phyloP scores from a whole-genome alignment of 1,139 yeast species.

The Zygosaccharomyces sapae region DNA sequence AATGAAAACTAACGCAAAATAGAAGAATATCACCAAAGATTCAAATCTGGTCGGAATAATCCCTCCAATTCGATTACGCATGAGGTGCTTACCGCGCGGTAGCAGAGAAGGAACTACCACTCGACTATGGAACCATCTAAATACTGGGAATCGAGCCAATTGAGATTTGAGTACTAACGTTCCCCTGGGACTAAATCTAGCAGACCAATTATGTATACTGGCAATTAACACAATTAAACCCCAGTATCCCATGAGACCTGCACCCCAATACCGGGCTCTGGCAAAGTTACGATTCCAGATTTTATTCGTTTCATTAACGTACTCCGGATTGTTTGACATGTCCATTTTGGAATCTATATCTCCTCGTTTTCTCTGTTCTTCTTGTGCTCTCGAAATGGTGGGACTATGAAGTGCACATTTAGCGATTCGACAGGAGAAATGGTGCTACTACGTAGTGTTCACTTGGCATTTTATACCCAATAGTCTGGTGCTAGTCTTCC shows the following conservation, averaged over 20 bases:
- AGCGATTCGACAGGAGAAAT: no score
- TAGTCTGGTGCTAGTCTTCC: neutral
- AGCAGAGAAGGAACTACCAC: conserved; percentile 2
- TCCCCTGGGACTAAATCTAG: conserved; percentile 2
- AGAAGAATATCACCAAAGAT: conserved; percentile 42
- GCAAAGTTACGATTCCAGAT: conserved; percentile 11
- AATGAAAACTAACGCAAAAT: conserved; percentile 43
- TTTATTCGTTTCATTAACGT: neutral
- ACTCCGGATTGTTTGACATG: neutral
- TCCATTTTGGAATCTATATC: neutral
- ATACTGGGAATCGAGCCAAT: conserved; percentile 30
- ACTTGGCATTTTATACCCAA: neutral
- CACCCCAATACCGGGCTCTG: conserved; percentile 16
- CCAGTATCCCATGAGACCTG: conserved; percentile 19
- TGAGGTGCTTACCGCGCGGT: conserved; percentile 2
- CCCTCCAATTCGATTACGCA: conserved; percentile 3
- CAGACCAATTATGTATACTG: conserved; percentile 1
- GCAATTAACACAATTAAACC: conserved; percentile 12
- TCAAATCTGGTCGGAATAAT: conserved; percentile 57
- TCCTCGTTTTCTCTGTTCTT: no score
- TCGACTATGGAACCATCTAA: conserved; percentile 1
- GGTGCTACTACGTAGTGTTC: neutral
- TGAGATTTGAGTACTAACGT: neutral
- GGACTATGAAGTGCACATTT: no score
- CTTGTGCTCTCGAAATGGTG: no score